These are phyloP conservation scores for Atkinsonella hypoxylon DNA, from an alignment of 2,329 filamentous ascomycete genomes.

Conservation along the genomic window DNA sequence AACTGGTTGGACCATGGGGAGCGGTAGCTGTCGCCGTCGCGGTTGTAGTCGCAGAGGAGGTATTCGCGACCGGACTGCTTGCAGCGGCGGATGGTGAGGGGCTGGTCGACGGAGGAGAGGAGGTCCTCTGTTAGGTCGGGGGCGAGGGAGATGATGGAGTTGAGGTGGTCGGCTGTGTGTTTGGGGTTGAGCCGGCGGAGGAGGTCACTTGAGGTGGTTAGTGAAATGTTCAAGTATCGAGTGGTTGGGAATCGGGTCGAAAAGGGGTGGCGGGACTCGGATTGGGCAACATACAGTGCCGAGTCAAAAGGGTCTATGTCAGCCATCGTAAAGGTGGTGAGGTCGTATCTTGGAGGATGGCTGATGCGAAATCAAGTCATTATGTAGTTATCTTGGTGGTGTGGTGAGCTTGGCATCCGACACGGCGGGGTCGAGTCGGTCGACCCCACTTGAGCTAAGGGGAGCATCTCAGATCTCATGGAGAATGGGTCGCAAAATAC, in stretches of 20 bases:
- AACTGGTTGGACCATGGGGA: conserved; percentile 99
- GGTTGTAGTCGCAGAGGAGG: conserved; percentile 98
- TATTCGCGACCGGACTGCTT: conserved; percentile 86
- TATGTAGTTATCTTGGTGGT: not conserved
- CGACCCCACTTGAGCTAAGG: conserved; percentile 2
- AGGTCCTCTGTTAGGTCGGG: conserved; percentile 95
- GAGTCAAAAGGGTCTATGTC: conserved; percentile 60
- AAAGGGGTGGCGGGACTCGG: not conserved
- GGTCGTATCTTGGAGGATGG: not conserved
- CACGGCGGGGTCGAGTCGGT: not conserved
- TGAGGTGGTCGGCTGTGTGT: conserved; percentile 77
- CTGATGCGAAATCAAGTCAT: not conserved
- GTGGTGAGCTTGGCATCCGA: not conserved
- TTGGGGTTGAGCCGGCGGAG: conserved; percentile 95
- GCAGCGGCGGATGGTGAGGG: conserved; percentile 76
- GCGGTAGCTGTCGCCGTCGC: conserved; percentile 93
- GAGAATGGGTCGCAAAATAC: not conserved
- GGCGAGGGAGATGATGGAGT: conserved; percentile 75
- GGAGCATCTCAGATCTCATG: not conserved
- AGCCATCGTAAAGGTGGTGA: conserved; percentile 25
- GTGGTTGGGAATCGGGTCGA: not conserved
- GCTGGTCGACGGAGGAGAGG: conserved; percentile 93
- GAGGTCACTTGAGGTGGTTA: conserved; percentile 58
- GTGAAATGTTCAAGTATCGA: not conserved
- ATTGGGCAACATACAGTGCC: conserved; percentile 47